phyloP scores from a whole-genome alignment of 78 protist species.

The Guillardia theta region DNA sequence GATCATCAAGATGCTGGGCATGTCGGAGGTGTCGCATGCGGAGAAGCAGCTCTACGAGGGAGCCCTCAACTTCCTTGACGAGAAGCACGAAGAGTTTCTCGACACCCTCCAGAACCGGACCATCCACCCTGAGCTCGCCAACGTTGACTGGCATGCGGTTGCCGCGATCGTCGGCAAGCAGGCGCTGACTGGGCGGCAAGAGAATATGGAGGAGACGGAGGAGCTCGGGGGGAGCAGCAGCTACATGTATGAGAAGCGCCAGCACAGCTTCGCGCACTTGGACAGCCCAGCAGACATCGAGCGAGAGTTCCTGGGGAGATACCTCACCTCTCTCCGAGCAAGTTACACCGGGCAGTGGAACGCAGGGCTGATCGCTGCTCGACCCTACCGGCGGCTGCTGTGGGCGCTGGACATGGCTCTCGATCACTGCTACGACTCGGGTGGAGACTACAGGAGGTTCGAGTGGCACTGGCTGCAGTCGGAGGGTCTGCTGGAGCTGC shows the following conservation, averaged over 20 bases:
- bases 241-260: background rate
- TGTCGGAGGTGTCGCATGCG: background rate
- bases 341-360: background rate
- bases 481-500: background rate
- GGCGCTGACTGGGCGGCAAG: background rate
- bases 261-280: background rate
- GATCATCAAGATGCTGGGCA: background rate
- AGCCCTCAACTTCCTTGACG: background rate
- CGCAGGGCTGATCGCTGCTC: background rate
- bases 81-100: background rate
- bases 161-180: background rate
- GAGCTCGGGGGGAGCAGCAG: background rate
- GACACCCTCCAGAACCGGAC: background rate
- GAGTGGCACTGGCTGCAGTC: background rate
- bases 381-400: background rate
- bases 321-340: background rate
- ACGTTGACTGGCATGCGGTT: constrained; percentile 20
- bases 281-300: background rate
- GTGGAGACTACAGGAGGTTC: background rate
- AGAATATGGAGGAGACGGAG: too few relatives aligned
- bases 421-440: background rate
- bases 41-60: background rate
- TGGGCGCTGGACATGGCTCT: constrained; percentile 12
- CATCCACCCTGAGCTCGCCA: background rate
- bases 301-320: background rate